Evolutionary conservation across 2,329 filamentous ascomycete genomes (phyloP), one percentile per base, ranked within the genome.

Genomic region (Trichocomaceae sp.): DNA sequence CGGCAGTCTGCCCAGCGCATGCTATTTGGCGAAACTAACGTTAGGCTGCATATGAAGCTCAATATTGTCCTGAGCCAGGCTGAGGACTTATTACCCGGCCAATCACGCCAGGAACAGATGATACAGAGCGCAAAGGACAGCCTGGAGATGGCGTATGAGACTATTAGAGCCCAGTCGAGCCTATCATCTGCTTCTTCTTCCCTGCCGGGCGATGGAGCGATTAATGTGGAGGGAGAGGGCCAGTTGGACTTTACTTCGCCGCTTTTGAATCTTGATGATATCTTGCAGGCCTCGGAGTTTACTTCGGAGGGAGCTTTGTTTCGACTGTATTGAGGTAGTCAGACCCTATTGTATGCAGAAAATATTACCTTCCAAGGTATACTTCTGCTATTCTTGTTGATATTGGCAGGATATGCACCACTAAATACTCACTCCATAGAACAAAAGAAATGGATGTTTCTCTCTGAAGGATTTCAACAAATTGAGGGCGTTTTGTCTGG

Each of bases 21-120:
- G 47, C 19, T n/a, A 7, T 33, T 50, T 19, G 53, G 53, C 1
- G 47, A 55, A 41, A 55, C 53, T 9, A 55, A 55, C 29, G 47
- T 50, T 5, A 50, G 23, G 19, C 13, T 55, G 2, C 47, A 55
- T 13, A 55, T 55, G 53, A 55, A 55, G 19, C 31, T 55, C 13
- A 33, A 29, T 19, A 20, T 55, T 20, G 41, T 50, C 2, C 29
- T 55, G 17, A 45, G 8, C 23, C 31, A 41, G 33, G 41, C 33
- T 5, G 53, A 55, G 26, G 29, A 31, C 15, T 15, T 20, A 10
- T 2, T 22, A 26, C 33, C 31, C 0, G 53, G 47, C 1, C 41
- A 50, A 31, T 39, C 42, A 10, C 53, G 42, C n/a, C 47, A 46
- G 37, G 47, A 55, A 23, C 31, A 8, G 23, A 47, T 50, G 53